phyloP scores from a whole-genome alignment of 2,329 filamentous ascomycete genomes.

The Pyricularia grisea region DNA sequence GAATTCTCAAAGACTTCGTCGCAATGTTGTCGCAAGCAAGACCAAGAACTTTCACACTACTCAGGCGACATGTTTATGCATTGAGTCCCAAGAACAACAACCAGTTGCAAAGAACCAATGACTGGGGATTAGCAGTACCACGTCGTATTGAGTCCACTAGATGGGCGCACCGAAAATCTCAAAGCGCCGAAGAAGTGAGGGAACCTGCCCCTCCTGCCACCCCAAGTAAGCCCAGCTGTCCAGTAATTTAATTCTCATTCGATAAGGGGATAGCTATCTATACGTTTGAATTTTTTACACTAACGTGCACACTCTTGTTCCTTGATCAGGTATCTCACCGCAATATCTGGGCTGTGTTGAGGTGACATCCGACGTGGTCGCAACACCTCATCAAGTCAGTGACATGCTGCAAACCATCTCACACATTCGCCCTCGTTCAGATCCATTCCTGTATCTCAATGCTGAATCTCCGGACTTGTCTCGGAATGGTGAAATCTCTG shows the following conservation, averaged over 20 bases:
- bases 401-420: background rate
- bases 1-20: background rate
- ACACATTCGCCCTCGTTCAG: background rate
- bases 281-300: background rate
- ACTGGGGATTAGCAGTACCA: background rate
- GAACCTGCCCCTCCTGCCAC: background rate
- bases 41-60: background rate
- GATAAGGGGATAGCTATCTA: too few species aligned
- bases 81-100: background rate
- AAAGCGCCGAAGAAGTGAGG: background rate
- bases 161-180: background rate
- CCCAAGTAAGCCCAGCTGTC: background rate
- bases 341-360: background rate
- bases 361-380: background rate
- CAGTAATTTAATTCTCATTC: background rate
- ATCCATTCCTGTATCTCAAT: slow-evolving; percentile 12
- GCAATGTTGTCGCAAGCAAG: background rate
- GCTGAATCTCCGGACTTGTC: slow-evolving; percentile 12
- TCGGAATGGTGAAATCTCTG: slow-evolving; percentile 12
- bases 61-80: background rate
- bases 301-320: background rate
- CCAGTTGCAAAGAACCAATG: background rate
- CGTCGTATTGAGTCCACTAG: background rate
- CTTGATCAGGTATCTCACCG: background rate
- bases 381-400: background rate